phyloP scores from a whole-genome alignment of 495 filamentous ascomycete genomes.

The Neurospora pannonica region DNA sequence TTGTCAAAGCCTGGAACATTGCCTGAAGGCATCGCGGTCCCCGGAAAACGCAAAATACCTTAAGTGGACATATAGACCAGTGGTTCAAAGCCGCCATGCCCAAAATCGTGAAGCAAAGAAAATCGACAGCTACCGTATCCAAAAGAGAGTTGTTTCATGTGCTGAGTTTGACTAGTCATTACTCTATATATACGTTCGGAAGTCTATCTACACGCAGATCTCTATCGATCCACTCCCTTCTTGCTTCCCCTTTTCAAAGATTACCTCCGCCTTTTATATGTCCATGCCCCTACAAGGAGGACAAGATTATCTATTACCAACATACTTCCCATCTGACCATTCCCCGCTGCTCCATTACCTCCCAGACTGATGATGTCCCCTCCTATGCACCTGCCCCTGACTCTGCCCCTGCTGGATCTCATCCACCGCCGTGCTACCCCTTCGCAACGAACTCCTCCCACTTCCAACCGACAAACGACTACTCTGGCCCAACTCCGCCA shows the following conservation, averaged over 20 bases:
- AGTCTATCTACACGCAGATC: not conserved
- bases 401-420: not conserved
- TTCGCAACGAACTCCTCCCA: not conserved
- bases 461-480: not conserved
- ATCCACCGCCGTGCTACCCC: slow-evolving; percentile 3
- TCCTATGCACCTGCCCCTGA: not conserved
- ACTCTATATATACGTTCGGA: not conserved
- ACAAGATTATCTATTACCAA: not conserved
- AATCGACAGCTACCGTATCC: not conserved
- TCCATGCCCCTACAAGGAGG: not conserved
- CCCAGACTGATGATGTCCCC: not conserved
- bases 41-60: not conserved
- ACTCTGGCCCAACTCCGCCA: slow-evolving; percentile 27
- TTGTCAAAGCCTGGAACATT: not conserved
- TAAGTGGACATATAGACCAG: not conserved
- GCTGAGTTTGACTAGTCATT: not conserved
- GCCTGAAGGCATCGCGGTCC: not conserved
- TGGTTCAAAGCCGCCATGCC: not conserved
- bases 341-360: not conserved
- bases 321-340: not conserved
- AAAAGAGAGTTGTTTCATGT: not conserved
- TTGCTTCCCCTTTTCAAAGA: not conserved
- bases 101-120: not conserved
- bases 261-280: not conserved
- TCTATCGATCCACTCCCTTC: not conserved